Evolutionary conservation across 768 basidiomycete genomes (phyloP).

Genomic region (Cystofilobasidium macerans): DNA sequence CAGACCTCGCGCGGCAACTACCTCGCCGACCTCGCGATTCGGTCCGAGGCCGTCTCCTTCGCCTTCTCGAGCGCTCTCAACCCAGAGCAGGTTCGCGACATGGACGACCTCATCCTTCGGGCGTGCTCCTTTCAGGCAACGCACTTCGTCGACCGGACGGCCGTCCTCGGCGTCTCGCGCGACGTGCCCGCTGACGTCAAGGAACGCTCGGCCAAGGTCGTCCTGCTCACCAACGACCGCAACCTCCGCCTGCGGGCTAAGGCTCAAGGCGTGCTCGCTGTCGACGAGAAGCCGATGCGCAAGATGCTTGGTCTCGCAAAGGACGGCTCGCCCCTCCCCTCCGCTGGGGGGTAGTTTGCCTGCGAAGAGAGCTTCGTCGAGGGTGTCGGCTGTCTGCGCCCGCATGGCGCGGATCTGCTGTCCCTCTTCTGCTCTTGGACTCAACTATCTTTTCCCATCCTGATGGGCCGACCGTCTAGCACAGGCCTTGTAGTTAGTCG

Average conservation of each 20-base stretch:
- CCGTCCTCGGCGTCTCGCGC: slow-evolving; percentile 48
- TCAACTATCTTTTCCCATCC: no score
- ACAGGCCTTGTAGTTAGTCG: no score
- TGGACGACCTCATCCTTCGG: slow-evolving; percentile 91
- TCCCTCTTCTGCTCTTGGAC: no score
- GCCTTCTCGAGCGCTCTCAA: slow-evolving; percentile 12
- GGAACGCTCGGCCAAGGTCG: slow-evolving; percentile 58
- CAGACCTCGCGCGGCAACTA: slow-evolving; percentile 95
- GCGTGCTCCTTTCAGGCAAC: slow-evolving; percentile 88
- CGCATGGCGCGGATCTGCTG: not conserved
- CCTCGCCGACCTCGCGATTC: slow-evolving; percentile 64
- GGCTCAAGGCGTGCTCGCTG: slow-evolving; percentile 14
- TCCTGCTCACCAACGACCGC: slow-evolving; percentile 80
- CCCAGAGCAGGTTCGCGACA: slow-evolving; percentile 51
- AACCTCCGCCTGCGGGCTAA: slow-evolving; percentile 41
- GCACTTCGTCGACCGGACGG: slow-evolving; percentile 78
- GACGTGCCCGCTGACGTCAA: slow-evolving; percentile 32
- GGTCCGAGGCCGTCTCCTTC: slow-evolving; percentile 69
- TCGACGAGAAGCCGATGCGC: slow-evolving; percentile 25
- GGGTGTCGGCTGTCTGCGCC: not conserved
- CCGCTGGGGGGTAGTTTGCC: not conserved
- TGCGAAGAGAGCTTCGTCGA: no score
- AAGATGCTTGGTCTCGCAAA: slow-evolving; percentile 15
- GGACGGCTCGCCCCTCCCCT: not conserved
- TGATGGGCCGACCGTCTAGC: no score